These are phyloP conservation scores for Colletotrichum lupini DNA, from an alignment of 2,329 filamentous ascomycete species.

Conservation along the genomic window DNA sequence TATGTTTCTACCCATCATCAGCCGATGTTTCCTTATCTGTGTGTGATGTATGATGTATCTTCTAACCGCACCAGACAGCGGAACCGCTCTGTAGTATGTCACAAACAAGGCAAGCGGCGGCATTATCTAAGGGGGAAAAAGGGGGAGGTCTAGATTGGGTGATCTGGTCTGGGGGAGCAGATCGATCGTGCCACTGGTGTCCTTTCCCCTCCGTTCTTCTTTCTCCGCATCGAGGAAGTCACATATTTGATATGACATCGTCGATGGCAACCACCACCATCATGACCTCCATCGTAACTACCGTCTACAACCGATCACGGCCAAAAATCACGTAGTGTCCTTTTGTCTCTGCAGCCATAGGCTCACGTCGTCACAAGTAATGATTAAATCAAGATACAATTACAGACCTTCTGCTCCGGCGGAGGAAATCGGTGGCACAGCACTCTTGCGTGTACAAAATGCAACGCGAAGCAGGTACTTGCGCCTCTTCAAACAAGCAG, in stretches of 20 bases:
- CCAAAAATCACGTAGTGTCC: neutral
- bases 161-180: slow-evolving; percentile 1
- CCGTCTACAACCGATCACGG: neutral
- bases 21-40: neutral
- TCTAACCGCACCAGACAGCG: neutral
- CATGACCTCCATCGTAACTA: neutral
- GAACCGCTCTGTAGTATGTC: neutral
- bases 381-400: neutral
- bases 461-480: neutral
- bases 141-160: neutral
- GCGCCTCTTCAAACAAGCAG: neutral
- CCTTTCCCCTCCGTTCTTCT: neutral
- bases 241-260: slow-evolving; percentile 14
- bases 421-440: neutral
- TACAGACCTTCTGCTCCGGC: neutral
- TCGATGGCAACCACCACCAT: neutral
- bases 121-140: neutral
- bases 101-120: neutral
- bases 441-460: neutral
- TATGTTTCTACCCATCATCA: neutral
- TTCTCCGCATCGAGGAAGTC: slow-evolving; percentile 11
- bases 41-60: neutral
- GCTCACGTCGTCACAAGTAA: neutral
- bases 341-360: neutral
- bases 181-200: slow-evolving; percentile 16